Evolutionary conservation across 73 alveolate species (phyloP).

Genomic region (Paramecium bursaria): DNA sequence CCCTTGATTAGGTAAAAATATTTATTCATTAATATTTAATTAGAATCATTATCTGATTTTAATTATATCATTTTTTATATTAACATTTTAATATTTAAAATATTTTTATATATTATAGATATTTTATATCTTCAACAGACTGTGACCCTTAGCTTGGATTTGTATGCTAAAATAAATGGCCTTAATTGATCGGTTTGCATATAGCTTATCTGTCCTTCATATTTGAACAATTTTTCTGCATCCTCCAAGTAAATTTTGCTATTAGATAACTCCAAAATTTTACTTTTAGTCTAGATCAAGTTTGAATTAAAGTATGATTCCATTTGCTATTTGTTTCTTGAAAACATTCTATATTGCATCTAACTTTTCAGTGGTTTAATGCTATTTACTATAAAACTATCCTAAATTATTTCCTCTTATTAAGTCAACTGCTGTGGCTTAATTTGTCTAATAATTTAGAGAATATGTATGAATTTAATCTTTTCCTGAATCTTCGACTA

Average conservation of each 20-base stretch:
- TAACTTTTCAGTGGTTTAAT: background rate
- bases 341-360: slow-evolving; percentile 18
- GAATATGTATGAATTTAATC: slow-evolving; percentile 35
- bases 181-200: slow-evolving; percentile 24
- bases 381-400: slow-evolving; percentile 30
- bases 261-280: background rate
- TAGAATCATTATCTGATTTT: no score
- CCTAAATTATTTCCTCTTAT: slow-evolving; percentile 47
- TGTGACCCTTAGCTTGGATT: slow-evolving; percentile 27
- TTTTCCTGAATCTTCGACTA: slow-evolving; percentile 48
- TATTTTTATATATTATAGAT: no score
- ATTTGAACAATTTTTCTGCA: background rate
- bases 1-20: no score
- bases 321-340: background rate
- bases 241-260: slow-evolving; percentile 17
- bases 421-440: slow-evolving; percentile 30
- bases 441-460: background rate
- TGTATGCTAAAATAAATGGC: slow-evolving; percentile 34
- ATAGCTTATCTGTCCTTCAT: slow-evolving; percentile 39
- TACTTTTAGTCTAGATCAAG: slow-evolving; percentile 51
- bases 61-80: no score
- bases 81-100: no score
- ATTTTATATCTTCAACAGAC: no score
- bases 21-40: no score
- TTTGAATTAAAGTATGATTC: slow-evolving; percentile 13